Conservation (phyloP, 2,329 filamentous ascomycete genomes). For the Escovopsis sp. region DNA sequence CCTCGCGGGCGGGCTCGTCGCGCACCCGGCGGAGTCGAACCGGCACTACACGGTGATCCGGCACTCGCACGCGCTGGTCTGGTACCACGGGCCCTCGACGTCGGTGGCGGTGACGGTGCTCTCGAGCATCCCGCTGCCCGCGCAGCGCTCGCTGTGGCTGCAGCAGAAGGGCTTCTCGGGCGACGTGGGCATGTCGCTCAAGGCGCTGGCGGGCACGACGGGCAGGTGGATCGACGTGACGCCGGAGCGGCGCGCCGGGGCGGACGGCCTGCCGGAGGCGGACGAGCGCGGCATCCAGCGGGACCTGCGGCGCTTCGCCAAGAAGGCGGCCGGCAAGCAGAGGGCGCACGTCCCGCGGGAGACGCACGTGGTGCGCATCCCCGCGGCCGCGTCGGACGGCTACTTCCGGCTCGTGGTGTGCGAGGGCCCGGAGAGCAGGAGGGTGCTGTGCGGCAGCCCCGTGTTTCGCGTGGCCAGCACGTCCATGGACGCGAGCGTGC, state of each 20-base stretch:
- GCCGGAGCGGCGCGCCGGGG: slow-evolving; percentile 31
- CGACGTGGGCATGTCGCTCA: slow-evolving; percentile 52
- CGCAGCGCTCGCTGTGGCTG: slow-evolving; percentile 47
- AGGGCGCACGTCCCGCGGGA: slow-evolving; percentile 40
- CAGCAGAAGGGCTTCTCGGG: slow-evolving; percentile 55
- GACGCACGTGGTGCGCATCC: slow-evolving; percentile 50
- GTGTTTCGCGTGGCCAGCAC: slow-evolving; percentile 56
- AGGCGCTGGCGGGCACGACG: slow-evolving; percentile 44
- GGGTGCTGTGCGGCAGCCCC: slow-evolving; percentile 48
- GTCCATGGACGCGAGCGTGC: slow-evolving; percentile 42
- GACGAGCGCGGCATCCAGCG: slow-evolving; percentile 55
- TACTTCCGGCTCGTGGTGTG: slow-evolving; percentile 57
- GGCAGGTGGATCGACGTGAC: slow-evolving; percentile 55
- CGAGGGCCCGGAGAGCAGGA: slow-evolving; percentile 27
- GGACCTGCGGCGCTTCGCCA: slow-evolving; percentile 49
- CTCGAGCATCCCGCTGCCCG: slow-evolving; percentile 39
- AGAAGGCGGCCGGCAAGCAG: slow-evolving; percentile 33
- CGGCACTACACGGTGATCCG: slow-evolving; percentile 53
- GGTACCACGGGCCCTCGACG: slow-evolving; percentile 51
- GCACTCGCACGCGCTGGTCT: slow-evolving; percentile 48
- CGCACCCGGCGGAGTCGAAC: slow-evolving; percentile 48
- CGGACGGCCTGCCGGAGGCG: slow-evolving; percentile 33
- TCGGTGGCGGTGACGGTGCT: slow-evolving; percentile 51
- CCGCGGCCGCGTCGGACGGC: slow-evolving; percentile 46
- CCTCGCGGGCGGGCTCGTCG: slow-evolving; percentile 49